Evolutionary conservation across 208 protist species (phyloP).

Genomic region (Tritrichomonas foetus): DNA sequence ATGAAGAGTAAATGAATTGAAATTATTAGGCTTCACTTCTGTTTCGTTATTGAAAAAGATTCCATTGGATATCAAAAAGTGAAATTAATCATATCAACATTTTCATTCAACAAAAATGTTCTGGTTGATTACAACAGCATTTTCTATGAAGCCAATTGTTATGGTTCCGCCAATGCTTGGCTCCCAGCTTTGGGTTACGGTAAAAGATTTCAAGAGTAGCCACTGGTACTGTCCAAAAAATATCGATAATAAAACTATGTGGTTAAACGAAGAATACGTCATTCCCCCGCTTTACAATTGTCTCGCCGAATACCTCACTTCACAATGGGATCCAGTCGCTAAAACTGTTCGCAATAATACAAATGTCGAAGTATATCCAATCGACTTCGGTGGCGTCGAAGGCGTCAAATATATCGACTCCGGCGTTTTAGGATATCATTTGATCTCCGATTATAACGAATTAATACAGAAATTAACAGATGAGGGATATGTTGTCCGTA

Average conservation of each 20-base stretch:
- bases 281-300: constrained; percentile 10
- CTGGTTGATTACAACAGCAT: not conserved
- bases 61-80: no score
- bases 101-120: not conserved
- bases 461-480: not conserved
- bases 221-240: constrained; percentile 13
- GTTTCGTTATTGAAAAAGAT: no score
- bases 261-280: not conserved
- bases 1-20: no score
- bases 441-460: not conserved
- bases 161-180: constrained; percentile 4
- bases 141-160: not conserved
- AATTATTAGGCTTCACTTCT: no score
- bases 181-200: not conserved
- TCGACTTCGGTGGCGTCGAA: not conserved
- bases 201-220: not conserved
- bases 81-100: not conserved
- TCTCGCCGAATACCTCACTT: not conserved
- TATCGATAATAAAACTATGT: not conserved
- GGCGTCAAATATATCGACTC: not conserved
- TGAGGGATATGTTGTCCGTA: not conserved
- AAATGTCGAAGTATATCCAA: not conserved
- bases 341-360: not conserved
- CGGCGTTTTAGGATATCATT: not conserved
- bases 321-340: not conserved